Base-by-base conservation (phyloP, 108 stramenopile species). In the Parietichytrium sp. region DNA sequence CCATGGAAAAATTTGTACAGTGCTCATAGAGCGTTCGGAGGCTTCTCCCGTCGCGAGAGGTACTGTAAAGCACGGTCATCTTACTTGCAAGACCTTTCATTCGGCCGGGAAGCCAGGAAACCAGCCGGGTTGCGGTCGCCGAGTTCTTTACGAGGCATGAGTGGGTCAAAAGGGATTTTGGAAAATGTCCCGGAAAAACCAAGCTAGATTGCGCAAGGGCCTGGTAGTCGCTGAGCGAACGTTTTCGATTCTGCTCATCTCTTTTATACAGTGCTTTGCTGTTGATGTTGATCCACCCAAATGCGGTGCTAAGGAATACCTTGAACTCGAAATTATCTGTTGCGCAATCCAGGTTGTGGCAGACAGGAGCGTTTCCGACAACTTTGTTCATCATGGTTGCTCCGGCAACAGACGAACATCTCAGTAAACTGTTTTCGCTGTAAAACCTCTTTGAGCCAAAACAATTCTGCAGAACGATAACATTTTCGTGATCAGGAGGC, bases 351-450 rank as follows among this genome's bases (percentile, higher is more conserved):
- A n/a, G n/a, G n/a, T n/a, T n/a, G n/a, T n/a, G n/a, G n/a, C n/a
- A n/a, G n/a, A n/a, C n/a, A 16, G 61, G 61, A 15, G 61, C 61
- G 33, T 72, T 33, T 3, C 61, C 61, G 20, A 72, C 23, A 33
- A 72, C 45, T 13, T 42, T 33, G 23, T 72, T 42, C 61, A 72
- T 72, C 16, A 72, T 33, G 10, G 61, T 42, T 6, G 61, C 61
- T n/a, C 61, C 61, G n/a, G 61, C 61, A 6, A 20, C 61, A 6
- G 61, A 45, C 15, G 36, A 33, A 6, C 38, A 72, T 42, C 6
- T 72, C 23, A 33, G 45, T 23, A 72, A 42, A 72, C 61, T 72
- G 61, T 42, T 72, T 3, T 72, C 61, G 42, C 61, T 72, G 42
- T 72, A 72, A 27, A 72, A 72, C 0, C 38, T 45, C 4, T 72